A percentile compares a stretch with the other conserved stretches of the same genome.
Conservation (phyloP, 176 grass and related monocot genomes). For the Rhipidocladum racemiflorum region DNA sequence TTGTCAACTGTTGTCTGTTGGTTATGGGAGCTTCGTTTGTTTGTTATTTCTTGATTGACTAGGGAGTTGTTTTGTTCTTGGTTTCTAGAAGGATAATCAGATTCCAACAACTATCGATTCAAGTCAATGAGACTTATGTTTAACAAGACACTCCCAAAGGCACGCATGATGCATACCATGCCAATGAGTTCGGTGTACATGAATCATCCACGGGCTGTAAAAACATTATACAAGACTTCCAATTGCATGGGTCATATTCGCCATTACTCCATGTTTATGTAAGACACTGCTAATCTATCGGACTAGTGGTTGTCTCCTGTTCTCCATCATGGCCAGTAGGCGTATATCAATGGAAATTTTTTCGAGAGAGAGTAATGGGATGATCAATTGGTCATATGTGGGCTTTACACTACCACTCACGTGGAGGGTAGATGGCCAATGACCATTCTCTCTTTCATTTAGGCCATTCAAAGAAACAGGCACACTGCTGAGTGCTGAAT, state of each 20-base stretch:
- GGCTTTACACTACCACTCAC: conserved; percentile 10
- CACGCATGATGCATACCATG: not conserved
- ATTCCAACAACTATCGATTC: not conserved
- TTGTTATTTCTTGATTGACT: not conserved
- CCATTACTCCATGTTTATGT: not conserved
- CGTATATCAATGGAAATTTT: not conserved
- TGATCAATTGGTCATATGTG: conserved; percentile 21
- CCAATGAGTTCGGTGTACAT: not conserved
- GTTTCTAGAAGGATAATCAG: conserved; percentile 20
- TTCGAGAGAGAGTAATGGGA: not conserved
- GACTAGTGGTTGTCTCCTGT: not conserved
- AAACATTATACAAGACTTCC: conserved; percentile 20
- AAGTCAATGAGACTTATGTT: conserved; percentile 23
- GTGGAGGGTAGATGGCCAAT: not conserved
- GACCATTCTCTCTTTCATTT: not conserved
- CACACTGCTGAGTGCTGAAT: not conserved
- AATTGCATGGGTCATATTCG: conserved; percentile 9
- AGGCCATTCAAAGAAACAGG: not conserved
- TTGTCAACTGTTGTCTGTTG: not conserved
- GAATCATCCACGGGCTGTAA: conserved; percentile 7
- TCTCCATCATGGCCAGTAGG: not conserved
- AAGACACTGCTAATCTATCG: conserved; percentile 19
- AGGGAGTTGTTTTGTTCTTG: conserved; percentile 20
- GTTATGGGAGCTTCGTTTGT: not conserved
- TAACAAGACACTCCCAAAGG: not conserved